These are phyloP conservation scores for Citrus medica DNA, from an alignment of 345 rosid genomes.

Conservation along the genomic window DNA sequence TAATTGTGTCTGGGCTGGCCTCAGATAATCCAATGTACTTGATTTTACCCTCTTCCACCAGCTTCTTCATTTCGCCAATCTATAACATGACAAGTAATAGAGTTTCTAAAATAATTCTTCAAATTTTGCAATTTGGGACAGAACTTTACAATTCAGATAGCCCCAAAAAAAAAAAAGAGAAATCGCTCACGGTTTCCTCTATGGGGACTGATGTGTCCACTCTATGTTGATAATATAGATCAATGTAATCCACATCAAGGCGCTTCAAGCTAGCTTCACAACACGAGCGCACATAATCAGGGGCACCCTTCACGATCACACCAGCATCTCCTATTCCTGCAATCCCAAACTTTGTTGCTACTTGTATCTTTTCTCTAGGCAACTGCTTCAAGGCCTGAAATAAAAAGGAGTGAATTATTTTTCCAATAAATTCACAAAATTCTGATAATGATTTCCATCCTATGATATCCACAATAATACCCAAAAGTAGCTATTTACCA, in stretches of 20 bases:
- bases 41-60: no score
- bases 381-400: slow-evolving; percentile 26
- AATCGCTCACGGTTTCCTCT: slow-evolving; percentile 23
- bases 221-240: slow-evolving; percentile 33
- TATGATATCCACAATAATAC: no score
- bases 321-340: background rate
- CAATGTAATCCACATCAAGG: slow-evolving; percentile 31
- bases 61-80: no score
- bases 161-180: background rate
- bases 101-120: background rate
- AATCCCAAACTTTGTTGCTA: slow-evolving; percentile 29
- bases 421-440: background rate
- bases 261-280: slow-evolving; percentile 31
- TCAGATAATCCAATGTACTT: background rate
- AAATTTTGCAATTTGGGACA: background rate
- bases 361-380: slow-evolving; percentile 30
- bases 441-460: background rate
- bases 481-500: background rate
- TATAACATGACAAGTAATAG: background rate
- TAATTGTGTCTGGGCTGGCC: slow-evolving; percentile 11
- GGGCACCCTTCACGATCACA: background rate
- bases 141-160: background rate
- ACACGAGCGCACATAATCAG: slow-evolving; percentile 27
- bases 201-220: slow-evolving; percentile 21
- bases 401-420: background rate